Conservation (phyloP, 2,329 filamentous ascomycete species). For the Fusarium poae region DNA sequence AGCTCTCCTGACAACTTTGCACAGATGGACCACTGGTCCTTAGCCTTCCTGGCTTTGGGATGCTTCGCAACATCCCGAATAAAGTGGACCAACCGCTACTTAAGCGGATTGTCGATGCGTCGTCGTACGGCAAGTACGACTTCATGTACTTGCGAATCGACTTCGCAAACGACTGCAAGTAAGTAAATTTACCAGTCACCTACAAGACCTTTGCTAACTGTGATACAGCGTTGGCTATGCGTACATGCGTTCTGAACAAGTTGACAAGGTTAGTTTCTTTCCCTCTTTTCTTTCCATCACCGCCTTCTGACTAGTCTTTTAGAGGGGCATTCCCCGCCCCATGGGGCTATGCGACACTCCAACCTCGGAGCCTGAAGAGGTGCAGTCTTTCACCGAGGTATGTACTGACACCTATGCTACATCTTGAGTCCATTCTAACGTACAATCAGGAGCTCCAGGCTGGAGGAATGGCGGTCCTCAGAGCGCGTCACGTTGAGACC, state of each 20-base stretch:
- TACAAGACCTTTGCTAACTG: conserved; percentile 42
- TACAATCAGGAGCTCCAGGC: conserved; percentile 55
- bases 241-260: conserved; percentile 55
- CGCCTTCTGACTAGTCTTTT: not conserved
- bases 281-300: not conserved
- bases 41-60: conserved; percentile 54
- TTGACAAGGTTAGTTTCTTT: not conserved
- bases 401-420: conserved; percentile 28
- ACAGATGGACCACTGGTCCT: not conserved
- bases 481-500: conserved; percentile 54
- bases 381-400: conserved; percentile 63
- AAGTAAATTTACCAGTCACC: conserved; percentile 53
- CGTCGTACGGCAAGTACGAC: conserved; percentile 86
- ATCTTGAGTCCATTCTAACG: conserved; percentile 21
- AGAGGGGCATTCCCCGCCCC: conserved; percentile 20
- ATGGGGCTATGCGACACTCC: conserved; percentile 57
- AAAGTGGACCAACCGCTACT: conserved; percentile 83
- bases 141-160: conserved; percentile 96
- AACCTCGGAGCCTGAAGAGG: conserved; percentile 53
- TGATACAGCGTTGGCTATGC: conserved; percentile 86
- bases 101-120: conserved; percentile 82
- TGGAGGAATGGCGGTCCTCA: conserved; percentile 54
- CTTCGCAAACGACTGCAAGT: conserved; percentile 87
- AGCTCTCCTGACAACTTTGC: not conserved
- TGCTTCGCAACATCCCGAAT: conserved; percentile 95